Percentiles rank a stretch among this genome's conserved stretches.
Evolutionary conservation across 352 stramenopile species (phyloP).

Genomic region (Globisporangium camurandrum): DNA sequence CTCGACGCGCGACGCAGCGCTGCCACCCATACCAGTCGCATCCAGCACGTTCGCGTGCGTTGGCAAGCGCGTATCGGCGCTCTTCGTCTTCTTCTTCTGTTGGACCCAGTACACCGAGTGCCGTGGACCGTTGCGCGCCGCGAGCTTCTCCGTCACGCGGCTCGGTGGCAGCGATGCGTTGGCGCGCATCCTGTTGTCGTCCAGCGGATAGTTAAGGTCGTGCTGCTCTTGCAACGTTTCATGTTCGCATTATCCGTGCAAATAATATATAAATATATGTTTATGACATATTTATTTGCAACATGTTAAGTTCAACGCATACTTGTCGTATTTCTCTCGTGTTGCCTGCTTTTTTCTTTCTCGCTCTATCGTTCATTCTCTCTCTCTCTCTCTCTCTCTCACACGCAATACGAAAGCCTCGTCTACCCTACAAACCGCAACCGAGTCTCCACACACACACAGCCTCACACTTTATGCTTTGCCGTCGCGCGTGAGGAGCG

Average conservation of each 20-base stretch:
- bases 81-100: slow-evolving; percentile 29
- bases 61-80: slow-evolving; percentile 14
- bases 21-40: slow-evolving; percentile 18
- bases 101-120: slow-evolving; percentile 84
- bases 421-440: no score
- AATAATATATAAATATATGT: no score
- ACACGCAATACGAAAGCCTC: no score
- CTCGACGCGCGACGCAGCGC: slow-evolving; percentile 27
- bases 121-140: slow-evolving; percentile 49
- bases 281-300: no score
- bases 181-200: no score
- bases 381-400: no score
- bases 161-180: slow-evolving; percentile 23
- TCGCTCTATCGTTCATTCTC: no score
- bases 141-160: slow-evolving; percentile 40
- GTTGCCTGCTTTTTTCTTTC: no score
- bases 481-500: slow-evolving; percentile 79
- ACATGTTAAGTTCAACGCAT: no score
- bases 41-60: slow-evolving; percentile 26
- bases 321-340: no score
- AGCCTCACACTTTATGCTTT: slow-evolving; percentile 2
- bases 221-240: background rate
- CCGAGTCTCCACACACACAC: no score
- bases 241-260: no score
- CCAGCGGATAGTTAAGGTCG: background rate